phyloP scores from a whole-genome alignment of 331 rosid species.

The Prunus yedoensis region DNA sequence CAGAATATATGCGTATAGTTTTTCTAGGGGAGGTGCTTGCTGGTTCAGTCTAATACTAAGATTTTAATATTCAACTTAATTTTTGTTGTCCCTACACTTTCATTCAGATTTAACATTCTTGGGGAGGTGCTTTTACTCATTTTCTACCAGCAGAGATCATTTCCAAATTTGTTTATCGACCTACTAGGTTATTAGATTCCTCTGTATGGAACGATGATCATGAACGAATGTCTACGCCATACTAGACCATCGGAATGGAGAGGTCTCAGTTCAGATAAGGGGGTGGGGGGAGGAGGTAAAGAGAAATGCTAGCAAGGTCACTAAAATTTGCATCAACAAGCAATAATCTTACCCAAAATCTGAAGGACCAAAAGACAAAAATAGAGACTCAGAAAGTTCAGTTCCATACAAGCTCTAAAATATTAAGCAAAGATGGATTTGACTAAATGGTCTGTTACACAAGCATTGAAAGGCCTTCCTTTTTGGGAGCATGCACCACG shows the following conservation, averaged over 20 bases:
- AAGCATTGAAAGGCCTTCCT: constrained; percentile 40
- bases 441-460: constrained; percentile 25
- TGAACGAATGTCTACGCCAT: no score
- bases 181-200: no score
- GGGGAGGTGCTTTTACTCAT: no score
- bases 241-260: no score
- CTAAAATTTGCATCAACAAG: neutral
- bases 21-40: no score
- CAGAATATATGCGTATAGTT: no score
- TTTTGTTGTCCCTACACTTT: no score
- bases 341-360: neutral
- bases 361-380: neutral
- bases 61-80: no score
- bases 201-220: no score
- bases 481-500: constrained; percentile 57
- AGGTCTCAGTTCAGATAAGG: neutral
- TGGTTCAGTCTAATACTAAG: no score
- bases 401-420: constrained; percentile 13
- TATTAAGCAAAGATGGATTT: neutral
- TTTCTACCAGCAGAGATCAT: neutral
- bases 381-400: neutral
- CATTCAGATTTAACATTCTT: no score
- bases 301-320: constrained; percentile 1
- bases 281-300: neutral
- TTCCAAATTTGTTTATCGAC: neutral